Conservation (phyloP, 2,329 filamentous ascomycete genomes). For the Phaeosphaeriaceae sp. region DNA sequence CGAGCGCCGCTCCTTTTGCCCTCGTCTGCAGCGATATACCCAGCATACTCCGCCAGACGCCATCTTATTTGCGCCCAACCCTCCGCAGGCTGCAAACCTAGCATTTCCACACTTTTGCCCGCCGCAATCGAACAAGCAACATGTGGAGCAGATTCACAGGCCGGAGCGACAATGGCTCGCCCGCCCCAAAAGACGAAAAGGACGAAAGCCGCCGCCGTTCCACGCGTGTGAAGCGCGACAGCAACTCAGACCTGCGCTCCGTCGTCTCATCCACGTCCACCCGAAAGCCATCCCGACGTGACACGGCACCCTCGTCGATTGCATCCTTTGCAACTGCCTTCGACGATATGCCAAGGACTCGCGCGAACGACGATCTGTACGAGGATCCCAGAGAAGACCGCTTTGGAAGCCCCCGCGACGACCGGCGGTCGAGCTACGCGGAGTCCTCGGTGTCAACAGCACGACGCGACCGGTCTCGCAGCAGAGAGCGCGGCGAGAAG, state of each 20-base stretch:
- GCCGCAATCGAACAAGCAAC: slow-evolving; percentile 15
- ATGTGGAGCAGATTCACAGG: slow-evolving; percentile 50
- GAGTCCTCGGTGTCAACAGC: slow-evolving; percentile 34
- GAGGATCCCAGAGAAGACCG: slow-evolving; percentile 35
- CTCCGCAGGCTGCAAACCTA: slow-evolving; percentile 18
- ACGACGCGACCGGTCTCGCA: slow-evolving; percentile 37
- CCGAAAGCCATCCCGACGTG: slow-evolving; percentile 40
- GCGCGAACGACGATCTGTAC: slow-evolving; percentile 42
- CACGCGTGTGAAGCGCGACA: slow-evolving; percentile 42
- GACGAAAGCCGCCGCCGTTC: slow-evolving; percentile 34
- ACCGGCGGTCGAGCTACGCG: slow-evolving; percentile 40
- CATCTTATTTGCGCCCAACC: slow-evolving; percentile 29
- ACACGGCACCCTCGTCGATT: slow-evolving; percentile 40
- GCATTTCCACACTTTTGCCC: slow-evolving; percentile 24
- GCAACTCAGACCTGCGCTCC: slow-evolving; percentile 39
- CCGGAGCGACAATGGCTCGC: slow-evolving; percentile 44
- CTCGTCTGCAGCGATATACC: slow-evolving; percentile 33
- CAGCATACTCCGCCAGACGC: slow-evolving; percentile 21
- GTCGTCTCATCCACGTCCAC: slow-evolving; percentile 45
- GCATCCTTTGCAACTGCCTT: slow-evolving; percentile 51
- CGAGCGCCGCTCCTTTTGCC: slow-evolving; percentile 25
- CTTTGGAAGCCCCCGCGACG: slow-evolving; percentile 32
- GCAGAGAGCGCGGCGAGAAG: slow-evolving; percentile 42
- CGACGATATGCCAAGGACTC: slow-evolving; percentile 36
- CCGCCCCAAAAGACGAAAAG: slow-evolving; percentile 33